Evolutionary conservation across 1,139 yeast species (phyloP).

Genomic region (Blastobotrys niveus): DNA sequence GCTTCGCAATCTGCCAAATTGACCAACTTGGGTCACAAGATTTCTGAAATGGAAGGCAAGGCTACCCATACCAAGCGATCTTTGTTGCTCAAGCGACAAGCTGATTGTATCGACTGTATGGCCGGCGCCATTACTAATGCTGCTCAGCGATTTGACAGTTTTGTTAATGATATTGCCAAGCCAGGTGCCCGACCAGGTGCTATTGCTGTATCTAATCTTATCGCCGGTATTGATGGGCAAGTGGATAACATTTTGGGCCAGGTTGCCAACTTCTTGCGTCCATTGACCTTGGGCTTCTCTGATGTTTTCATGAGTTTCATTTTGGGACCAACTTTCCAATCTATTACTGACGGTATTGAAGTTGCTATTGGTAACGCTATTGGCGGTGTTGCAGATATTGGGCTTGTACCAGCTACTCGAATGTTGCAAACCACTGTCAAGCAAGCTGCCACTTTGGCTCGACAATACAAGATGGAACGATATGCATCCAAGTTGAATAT

Average conservation of each 20-base stretch:
- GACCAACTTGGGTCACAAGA: not conserved
- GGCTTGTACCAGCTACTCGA: conserved; percentile 21
- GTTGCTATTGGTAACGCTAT: conserved; percentile 29
- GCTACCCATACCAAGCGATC: not conserved
- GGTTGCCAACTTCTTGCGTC: conserved; percentile 24
- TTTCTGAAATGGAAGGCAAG: not conserved
- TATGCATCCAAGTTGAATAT: conserved; percentile 3
- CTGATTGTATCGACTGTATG: conserved; percentile 3
- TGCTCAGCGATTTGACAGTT: conserved; percentile 26
- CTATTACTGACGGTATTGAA: conserved; percentile 32
- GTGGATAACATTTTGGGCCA: conserved; percentile 30
- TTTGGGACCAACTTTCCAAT: conserved; percentile 31
- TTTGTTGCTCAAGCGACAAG: conserved; percentile 2
- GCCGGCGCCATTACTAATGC: conserved; percentile 22
- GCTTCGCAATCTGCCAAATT: no score
- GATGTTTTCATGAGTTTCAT: conserved; percentile 23
- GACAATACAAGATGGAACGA: conserved; percentile 15
- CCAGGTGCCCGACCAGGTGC: conserved; percentile 27
- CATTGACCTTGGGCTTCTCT: conserved; percentile 28
- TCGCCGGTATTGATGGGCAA: conserved; percentile 34
- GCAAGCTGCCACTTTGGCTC: conserved; percentile 21
- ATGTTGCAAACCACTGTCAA: conserved; percentile 21
- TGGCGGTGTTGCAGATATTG: conserved; percentile 26
- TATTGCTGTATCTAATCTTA: conserved; percentile 25
- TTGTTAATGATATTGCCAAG: conserved; percentile 23